A percentile compares a stretch with the other conserved stretches of the same genome.
phyloP scores from a whole-genome alignment of 441 rosid genomes.

The Corymbia citriodora region DNA sequence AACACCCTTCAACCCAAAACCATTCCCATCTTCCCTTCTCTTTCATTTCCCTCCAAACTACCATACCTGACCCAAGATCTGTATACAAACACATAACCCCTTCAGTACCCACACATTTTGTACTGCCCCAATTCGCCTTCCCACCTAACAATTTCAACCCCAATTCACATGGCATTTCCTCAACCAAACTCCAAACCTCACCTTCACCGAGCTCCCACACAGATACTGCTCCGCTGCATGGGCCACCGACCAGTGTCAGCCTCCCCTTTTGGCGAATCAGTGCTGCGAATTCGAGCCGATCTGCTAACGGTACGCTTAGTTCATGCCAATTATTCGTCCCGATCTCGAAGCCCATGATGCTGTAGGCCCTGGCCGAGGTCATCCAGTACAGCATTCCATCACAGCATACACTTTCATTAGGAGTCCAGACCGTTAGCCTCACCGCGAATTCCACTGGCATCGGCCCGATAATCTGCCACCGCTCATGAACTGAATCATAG shows the following conservation, averaged over 20 bases:
- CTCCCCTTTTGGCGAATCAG: slow-evolving; percentile 16
- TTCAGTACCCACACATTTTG: slow-evolving; percentile 34
- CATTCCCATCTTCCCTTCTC: slow-evolving; percentile 35
- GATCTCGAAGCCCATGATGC: slow-evolving; percentile 38
- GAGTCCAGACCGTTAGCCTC: slow-evolving; percentile 53
- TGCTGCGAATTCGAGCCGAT: slow-evolving; percentile 38
- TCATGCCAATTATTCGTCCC: slow-evolving; percentile 34
- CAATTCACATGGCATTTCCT: slow-evolving; percentile 28
- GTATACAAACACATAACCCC: slow-evolving; percentile 32
- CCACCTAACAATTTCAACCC: slow-evolving; percentile 22
- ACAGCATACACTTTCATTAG: slow-evolving; percentile 36
- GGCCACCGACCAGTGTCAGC: slow-evolving; percentile 33
- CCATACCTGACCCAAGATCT: slow-evolving; percentile 45
- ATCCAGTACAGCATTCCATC: slow-evolving; percentile 45
- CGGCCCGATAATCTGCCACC: slow-evolving; percentile 23
- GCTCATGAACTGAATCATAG: slow-evolving; percentile 27
- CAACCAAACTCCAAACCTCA: slow-evolving; percentile 21
- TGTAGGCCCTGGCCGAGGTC: slow-evolving; percentile 53
- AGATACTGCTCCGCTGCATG: slow-evolving; percentile 6
- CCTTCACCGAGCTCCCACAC: slow-evolving; percentile 36
- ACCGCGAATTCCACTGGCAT: slow-evolving; percentile 43
- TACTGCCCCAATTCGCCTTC: slow-evolving; percentile 28
- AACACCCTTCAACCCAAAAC: slow-evolving; percentile 42
- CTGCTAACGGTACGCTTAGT: slow-evolving; percentile 33
- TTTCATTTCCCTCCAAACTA: slow-evolving; percentile 27